phyloP scores from a whole-genome alignment of 1,284 basidiomycete genomes.

The Ganoderma boninense region DNA sequence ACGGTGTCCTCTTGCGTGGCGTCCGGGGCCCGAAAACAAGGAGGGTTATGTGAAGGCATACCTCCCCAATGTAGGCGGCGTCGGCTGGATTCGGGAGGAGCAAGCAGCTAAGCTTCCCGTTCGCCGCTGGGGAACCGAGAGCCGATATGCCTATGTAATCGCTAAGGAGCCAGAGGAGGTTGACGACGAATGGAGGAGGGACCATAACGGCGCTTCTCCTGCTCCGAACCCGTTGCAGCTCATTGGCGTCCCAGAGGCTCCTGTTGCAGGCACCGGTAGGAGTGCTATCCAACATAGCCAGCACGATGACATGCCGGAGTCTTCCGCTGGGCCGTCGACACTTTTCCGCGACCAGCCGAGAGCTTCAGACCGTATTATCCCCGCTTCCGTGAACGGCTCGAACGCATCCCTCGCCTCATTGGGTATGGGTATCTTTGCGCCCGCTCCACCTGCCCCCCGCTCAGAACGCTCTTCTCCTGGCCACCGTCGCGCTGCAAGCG shows the following conservation, averaged over 20 bases:
- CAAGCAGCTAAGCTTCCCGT: constrained; percentile 22
- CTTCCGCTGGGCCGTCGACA: constrained; percentile 15
- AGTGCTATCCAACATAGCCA: constrained; percentile 12
- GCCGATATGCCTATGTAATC: constrained; percentile 19
- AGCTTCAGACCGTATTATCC: constrained; percentile 9
- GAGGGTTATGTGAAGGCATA: constrained; percentile 19
- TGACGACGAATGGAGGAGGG: constrained; percentile 20
- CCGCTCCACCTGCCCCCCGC: background rate
- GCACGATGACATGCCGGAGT: constrained; percentile 11
- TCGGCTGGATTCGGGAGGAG: constrained; percentile 20
- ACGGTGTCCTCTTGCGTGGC: constrained; percentile 10
- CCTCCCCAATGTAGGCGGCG: constrained; percentile 9
- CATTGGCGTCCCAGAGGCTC: constrained; percentile 20
- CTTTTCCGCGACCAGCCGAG: constrained; percentile 15
- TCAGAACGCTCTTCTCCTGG: background rate
- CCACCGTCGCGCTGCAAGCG: background rate
- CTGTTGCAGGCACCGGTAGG: constrained; percentile 19
- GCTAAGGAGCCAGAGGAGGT: constrained; percentile 26
- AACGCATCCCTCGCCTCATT: constrained; percentile 3
- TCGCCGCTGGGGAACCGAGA: constrained; percentile 19
- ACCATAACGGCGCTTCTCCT: constrained; percentile 14
- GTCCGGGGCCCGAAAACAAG: constrained; percentile 17
- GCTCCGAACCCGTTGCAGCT: constrained; percentile 25
- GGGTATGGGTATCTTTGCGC: constrained; percentile 1
- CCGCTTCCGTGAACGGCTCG: constrained; percentile 3